Conservation (phyloP, 164 flowering plant species). For the Vitis labrusca region DNA sequence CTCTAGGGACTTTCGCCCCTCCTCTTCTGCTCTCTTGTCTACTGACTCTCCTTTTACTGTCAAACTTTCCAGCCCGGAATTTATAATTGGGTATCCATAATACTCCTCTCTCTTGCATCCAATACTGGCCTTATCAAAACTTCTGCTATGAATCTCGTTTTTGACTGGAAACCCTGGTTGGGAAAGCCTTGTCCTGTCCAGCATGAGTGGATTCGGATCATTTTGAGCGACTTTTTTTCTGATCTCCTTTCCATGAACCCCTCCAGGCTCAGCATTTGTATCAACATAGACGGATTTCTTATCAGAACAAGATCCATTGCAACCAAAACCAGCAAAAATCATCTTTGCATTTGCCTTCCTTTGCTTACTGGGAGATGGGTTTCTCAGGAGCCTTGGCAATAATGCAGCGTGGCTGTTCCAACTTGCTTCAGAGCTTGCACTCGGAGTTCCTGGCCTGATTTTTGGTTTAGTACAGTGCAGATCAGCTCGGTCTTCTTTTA, state of each 20-base stretch:
- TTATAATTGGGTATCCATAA: conserved; percentile 16
- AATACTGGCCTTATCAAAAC: conserved; percentile 1
- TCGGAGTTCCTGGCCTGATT: conserved; percentile 35
- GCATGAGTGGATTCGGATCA: conserved; percentile 1
- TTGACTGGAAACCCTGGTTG: conserved; percentile 11
- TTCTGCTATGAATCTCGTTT: conserved; percentile 7
- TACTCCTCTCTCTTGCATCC: conserved; percentile 22
- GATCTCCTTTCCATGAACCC: conserved; percentile 11
- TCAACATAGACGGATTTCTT: conserved; percentile 45
- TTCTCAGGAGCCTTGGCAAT: conserved; percentile 18
- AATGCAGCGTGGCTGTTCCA: conserved; percentile 41
- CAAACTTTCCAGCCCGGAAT: background rate
- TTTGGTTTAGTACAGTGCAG: conserved; percentile 4
- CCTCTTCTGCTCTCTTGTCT: conserved; percentile 18
- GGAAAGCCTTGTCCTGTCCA: conserved; percentile 9
- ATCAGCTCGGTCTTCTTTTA: conserved; percentile 15
- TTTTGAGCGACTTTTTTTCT: conserved; percentile 5
- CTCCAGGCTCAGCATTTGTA: conserved; percentile 7
- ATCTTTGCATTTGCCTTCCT: conserved; percentile 23
- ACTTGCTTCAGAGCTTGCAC: conserved; percentile 40
- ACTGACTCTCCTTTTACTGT: background rate
- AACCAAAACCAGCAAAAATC: conserved; percentile 35
- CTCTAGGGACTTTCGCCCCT: conserved; percentile 35
- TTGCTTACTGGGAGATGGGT: conserved; percentile 15
- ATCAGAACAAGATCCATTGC: conserved; percentile 55